phyloP scores from a whole-genome alignment of 768 basidiomycete species.

The Lactarius hatsudake region DNA sequence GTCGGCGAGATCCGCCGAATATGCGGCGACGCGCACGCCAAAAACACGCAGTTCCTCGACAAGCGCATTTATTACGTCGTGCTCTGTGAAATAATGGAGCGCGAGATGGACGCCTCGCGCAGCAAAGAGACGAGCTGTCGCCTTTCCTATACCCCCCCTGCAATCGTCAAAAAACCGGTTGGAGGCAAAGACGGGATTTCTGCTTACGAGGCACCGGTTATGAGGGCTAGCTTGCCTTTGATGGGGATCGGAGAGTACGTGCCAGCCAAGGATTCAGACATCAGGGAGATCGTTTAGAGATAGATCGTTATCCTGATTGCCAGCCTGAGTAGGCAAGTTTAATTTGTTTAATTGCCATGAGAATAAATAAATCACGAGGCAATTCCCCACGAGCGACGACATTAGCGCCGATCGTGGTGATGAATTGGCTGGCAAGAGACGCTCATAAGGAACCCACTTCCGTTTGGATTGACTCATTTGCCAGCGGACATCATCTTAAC shows the following conservation, averaged over 20 bases:
- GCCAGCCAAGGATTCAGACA: slow-evolving; percentile 23
- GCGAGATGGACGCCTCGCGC: slow-evolving; percentile 38
- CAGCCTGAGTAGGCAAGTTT: too few species aligned
- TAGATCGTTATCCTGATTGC: neutral
- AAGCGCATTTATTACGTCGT: slow-evolving; percentile 39
- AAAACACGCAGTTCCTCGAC: slow-evolving; percentile 37
- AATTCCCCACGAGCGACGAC: neutral
- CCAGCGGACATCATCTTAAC: neutral
- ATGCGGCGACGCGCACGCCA: slow-evolving; percentile 42
- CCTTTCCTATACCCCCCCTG: slow-evolving; percentile 54
- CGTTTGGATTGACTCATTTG: neutral
- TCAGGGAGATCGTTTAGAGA: neutral
- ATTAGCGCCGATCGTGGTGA: neutral
- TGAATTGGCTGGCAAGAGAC: neutral
- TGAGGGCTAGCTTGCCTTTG: slow-evolving; percentile 30
- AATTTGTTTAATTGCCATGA: too few species aligned
- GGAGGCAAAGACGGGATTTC: neutral
- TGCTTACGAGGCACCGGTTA: slow-evolving; percentile 31
- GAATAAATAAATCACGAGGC: neutral
- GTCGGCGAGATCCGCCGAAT: slow-evolving; percentile 48
- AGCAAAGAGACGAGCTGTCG: slow-evolving; percentile 48
- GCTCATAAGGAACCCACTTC: neutral
- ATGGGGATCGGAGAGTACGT: slow-evolving; percentile 20
- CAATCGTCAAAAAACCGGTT: neutral
- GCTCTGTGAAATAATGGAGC: slow-evolving; percentile 47